Percentiles rank a stretch among this genome's conserved stretches.
Evolutionary conservation across 768 basidiomycete genomes (phyloP).

Genomic region (Cubamyces lactineus): DNA sequence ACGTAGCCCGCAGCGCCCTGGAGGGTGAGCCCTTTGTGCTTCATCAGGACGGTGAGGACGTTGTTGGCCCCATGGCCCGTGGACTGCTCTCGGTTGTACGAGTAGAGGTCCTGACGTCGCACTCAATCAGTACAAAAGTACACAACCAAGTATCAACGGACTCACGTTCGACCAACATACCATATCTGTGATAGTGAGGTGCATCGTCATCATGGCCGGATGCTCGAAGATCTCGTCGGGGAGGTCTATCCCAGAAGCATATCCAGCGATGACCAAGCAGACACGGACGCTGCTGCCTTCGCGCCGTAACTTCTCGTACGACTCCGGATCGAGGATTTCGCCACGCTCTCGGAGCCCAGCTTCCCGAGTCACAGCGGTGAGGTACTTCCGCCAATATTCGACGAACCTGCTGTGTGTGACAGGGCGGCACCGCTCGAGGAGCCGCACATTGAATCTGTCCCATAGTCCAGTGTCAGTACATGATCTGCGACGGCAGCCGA

Average conservation of each 20-base stretch:
- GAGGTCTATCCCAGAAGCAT: conserved; percentile 62
- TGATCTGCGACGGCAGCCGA: too few species aligned
- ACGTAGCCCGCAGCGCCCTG: conserved; percentile 64
- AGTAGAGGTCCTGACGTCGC: conserved; percentile 59
- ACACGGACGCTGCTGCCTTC: conserved; percentile 69
- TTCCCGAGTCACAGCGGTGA: conserved; percentile 59
- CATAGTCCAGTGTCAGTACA: conserved; percentile 4
- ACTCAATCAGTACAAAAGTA: too few species aligned
- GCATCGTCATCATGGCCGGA: conserved; percentile 53
- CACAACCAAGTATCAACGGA: conserved; percentile 40
- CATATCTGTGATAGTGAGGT: conserved; percentile 63
- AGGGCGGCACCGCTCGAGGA: conserved; percentile 47
- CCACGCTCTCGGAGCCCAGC: conserved; percentile 62
- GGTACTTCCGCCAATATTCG: conserved; percentile 56
- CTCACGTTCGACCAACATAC: conserved; percentile 74
- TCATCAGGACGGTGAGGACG: conserved; percentile 69
- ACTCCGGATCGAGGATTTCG: conserved; percentile 54
- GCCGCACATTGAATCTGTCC: conserved; percentile 55
- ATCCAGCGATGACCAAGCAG: conserved; percentile 66
- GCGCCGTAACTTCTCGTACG: conserved; percentile 61
- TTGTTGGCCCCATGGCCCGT: conserved; percentile 65
- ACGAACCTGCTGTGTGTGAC: conserved; percentile 54
- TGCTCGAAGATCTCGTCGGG: conserved; percentile 64
- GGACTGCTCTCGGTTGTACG: conserved; percentile 73
- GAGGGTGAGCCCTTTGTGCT: conserved; percentile 51